Base-by-base conservation (phyloP, 352 stramenopile species). In the Phytopythium litorale region DNA sequence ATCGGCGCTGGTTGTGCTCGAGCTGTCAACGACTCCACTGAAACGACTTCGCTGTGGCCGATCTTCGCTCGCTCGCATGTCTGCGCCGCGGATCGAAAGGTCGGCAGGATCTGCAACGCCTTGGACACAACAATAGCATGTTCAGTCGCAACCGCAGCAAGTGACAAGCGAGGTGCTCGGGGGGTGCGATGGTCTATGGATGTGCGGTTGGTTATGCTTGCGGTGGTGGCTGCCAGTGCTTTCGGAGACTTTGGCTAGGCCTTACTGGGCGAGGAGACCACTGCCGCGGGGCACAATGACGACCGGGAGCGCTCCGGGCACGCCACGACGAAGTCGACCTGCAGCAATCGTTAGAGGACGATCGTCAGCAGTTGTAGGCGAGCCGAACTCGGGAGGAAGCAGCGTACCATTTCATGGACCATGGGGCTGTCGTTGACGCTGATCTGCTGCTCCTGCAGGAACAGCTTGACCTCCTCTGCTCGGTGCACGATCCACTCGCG, bases 251-350 rank as follows among this genome's bases (percentile, higher is more conserved):
- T 8, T 23, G 28, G 13, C 52, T 13, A 60, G 25, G 8, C 23
- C 32, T 60, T 60, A 35, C 66, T 62, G 40, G 64, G 53, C 9
- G 59, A 73, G 38, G 69, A 61, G 30, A 85, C 60, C 16, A 58
- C 35, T 25, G 76, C 56, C 7, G 79, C 76, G n/a, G 66, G 65
- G n/a, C 84, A 91, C 45, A 93, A 63, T 5, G 80, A 86, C 16
- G 84, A 91, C 56, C 78, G 80, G 5, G 75, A 76, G 23, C 82
- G 81, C 45, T 73, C 63, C 15, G 82, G 80, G 6, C 80, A 79
- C 13, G 65, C 58, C 49, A 82, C 52, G 9, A 91, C 82, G 58
- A 93, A 93, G 53, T 91, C 73, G 43, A 93, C 77, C 84, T 93
- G 53, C 18, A 49, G 6, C 56, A 56, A 35, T 28, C 37, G 72